Evolutionary conservation across 1,284 basidiomycete genomes (phyloP), one percentile per base, ranked within the genome.

Genomic region (Malassezia cuniculi): DNA sequence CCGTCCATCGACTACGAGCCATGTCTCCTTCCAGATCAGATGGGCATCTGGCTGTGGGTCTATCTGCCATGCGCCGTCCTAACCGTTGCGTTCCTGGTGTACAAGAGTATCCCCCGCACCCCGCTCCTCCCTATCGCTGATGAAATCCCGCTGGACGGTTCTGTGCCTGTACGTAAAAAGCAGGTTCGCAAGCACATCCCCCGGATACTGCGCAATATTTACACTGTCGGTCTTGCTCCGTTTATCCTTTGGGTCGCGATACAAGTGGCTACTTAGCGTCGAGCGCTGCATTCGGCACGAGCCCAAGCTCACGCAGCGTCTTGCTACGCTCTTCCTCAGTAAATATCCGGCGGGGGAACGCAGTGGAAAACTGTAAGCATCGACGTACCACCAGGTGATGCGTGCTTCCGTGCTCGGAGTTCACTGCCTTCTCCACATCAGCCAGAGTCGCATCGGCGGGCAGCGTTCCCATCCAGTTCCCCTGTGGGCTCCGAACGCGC

Each of bases 211-310:
- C n/a, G n/a, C n/a, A n/a, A n/a, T n/a, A n/a, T n/a, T n/a, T n/a
- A n/a, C n/a, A n/a, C n/a, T n/a, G n/a, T n/a, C n/a, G n/a, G n/a
- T n/a, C n/a, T n/a, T n/a, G n/a, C n/a, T n/a, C n/a, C 37, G 12
- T 21, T 39, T 30, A 27, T 39, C 15, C 18, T 39, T 3, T 39
- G 37, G 37, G 17, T 39, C n/a, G 7, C 6, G n/a, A 24, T 39
- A 20, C 37, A 39, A 22, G n/a, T 20, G 27, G 14, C 8, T 8
- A 18, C 32, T 32, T 41, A 4, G 62, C 61, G 31, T 65, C 63
- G 1, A 66, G 48, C 3, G 56, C 63, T 12, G 61, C 61, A 17
- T 51, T 66, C 24, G 63, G 63, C 7, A 65, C 60, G 6, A 66
- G 47, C 1, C 63, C 63, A 2, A 66, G 52, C 42, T 60, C 61